phyloP scores from a whole-genome alignment of 2,329 filamentous ascomycete genomes.

The Ophiocordyceps camponoti-rufipedis region DNA sequence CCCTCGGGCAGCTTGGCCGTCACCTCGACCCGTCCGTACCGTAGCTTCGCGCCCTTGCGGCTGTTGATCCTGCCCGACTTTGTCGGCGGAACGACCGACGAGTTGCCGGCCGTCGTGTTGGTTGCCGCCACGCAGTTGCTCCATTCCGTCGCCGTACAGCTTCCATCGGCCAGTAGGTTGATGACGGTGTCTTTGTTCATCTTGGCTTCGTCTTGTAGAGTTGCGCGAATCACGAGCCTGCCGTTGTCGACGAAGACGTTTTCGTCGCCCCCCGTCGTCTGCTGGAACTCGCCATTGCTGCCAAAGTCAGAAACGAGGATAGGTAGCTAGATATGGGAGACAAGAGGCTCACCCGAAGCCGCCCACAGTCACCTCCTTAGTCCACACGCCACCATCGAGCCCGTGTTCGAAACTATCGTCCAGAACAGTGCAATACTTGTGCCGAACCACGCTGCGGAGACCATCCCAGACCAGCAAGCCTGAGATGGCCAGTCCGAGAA shows the following conservation, averaged over 20 bases:
- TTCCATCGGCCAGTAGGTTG: slow-evolving; percentile 46
- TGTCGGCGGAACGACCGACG: slow-evolving; percentile 59
- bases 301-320: not conserved
- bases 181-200: slow-evolving; percentile 49
- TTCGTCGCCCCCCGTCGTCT: slow-evolving; percentile 52
- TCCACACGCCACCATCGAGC: slow-evolving; percentile 46
- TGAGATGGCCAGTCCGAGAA: slow-evolving; percentile 48
- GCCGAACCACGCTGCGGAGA: slow-evolving; percentile 48
- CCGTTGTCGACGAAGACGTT: slow-evolving; percentile 59
- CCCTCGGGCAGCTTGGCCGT: slow-evolving; percentile 56
- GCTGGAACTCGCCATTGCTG: slow-evolving; percentile 66
- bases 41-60: slow-evolving; percentile 50
- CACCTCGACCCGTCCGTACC: slow-evolving; percentile 68
- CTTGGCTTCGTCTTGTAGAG: slow-evolving; percentile 49
- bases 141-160: slow-evolving; percentile 42
- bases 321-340: too few relatives aligned
- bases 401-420: slow-evolving; percentile 46
- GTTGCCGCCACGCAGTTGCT: slow-evolving; percentile 50
- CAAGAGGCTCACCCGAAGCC: slow-evolving; percentile 47
- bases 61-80: slow-evolving; percentile 66
- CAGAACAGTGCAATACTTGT: slow-evolving; percentile 54
- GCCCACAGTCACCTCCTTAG: slow-evolving; percentile 55
- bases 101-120: slow-evolving; percentile 52
- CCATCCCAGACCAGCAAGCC: slow-evolving; percentile 64
- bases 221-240: slow-evolving; percentile 57